Evolutionary conservation across 2,329 filamentous ascomycete species (phyloP), one percentile per base, ranked within the genome.

Genomic region (Teratosphaeria epicoccoides): DNA sequence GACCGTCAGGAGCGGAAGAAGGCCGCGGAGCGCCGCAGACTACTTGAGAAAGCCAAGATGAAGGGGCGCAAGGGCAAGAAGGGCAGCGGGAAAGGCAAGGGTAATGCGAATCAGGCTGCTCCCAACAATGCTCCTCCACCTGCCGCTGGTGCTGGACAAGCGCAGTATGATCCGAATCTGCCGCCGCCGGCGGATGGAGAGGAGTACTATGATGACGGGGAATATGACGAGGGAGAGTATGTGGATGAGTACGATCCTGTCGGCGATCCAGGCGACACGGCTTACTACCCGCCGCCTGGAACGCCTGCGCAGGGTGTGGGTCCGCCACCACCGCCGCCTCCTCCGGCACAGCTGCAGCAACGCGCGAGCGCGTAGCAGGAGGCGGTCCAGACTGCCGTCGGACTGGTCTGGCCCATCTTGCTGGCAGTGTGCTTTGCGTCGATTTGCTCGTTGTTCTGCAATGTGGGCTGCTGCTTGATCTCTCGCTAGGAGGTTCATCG

Each of bases 31-130:
- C 87, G 91, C 63, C 82, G 85, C 55, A 78, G 90, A 47, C 73
- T 95, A 26, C 70, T 95, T 51, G 91, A 96, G 66, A 95, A 96
- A 70, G 89, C 90, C 22, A 95, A 95, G 73, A 87, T 89, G 73
- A 95, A 95, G 73, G 86, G 85, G 49, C 80, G 89, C 26, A 96
- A 95, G 72, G 84, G 83, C 48, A 95, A 87, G 74, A 96, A 95
- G 73, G 78, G 79, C 24, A 80, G 74, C 59, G 95, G 93, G 68
- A 77, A 78, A 48, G 56, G 57, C 29, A 60, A 58, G 46, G 57
- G 56, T 43, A 46, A 52, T 52, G 17, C 50, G 54, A 40, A 49
- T 55, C 49, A 57, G 11, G 52, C 52, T 11, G 55, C 56, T 24
- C 29, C 50, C 26, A 25, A 55, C 45, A 54, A 53, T 60, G 22